Evolutionary conservation across 73 alveolate species (phyloP), one percentile per base, ranked within the genome.

Genomic region (Tetrahymena malaccensis): DNA sequence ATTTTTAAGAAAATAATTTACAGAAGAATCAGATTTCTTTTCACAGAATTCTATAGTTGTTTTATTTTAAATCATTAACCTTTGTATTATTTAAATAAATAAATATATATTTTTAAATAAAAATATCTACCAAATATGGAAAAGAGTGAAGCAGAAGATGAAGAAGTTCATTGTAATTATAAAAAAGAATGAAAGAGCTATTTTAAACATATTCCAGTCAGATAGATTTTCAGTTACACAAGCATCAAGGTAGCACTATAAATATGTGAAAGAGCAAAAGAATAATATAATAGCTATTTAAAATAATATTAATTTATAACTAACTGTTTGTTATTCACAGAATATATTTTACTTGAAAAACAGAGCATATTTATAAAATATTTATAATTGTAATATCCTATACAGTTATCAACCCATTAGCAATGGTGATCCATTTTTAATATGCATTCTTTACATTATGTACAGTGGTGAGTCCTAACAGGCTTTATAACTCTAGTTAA

Each of bases 371-470:
- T 93, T 22, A 97, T 93, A 95, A 97, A 97, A 97, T 94, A 97
- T 95, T 96, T 97, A 55, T 97, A 97, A 34, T 97, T 97, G 85
- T 96, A 85, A 85, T 95, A 95, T 35, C 99, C 99, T 17, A 97
- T 96, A 83, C 99, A 97, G 94, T 97, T 97, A 96, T 97, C 96
- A 15, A 97, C 97, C 98, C 98, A 97, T 55, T 98, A 98, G 70
- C 98, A 97, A 96, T 97, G 99, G 96, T 97, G 99, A 94, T 97
- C 99, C 99, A 97, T 97, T 94, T 97, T 97, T 93, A 97, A 93
- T n/a, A 97, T 96, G 43, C 99, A 97, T 31, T 96, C 96, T 44
- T 97, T 97, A 95, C 99, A 97, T 55, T 96, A 44, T 19, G 97
- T 58, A 57, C 99, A 97, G 95, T 97, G 99, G 84, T 97, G 99